Evolutionary conservation across 805 yeast genomes (phyloP).

Genomic region (Pichia exigua): DNA sequence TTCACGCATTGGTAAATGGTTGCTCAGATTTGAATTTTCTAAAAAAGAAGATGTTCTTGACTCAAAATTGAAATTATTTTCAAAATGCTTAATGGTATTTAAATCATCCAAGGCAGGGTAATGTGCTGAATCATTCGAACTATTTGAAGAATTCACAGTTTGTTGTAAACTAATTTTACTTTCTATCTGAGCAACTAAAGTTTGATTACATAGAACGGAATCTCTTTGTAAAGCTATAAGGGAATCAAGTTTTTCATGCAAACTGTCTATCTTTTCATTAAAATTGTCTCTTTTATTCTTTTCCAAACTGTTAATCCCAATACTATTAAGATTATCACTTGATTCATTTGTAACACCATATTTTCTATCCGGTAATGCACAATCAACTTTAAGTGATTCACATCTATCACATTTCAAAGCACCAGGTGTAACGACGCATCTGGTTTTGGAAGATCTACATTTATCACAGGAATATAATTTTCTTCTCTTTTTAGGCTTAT

Average conservation of each 20-base stretch:
- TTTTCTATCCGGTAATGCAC: constrained; percentile 35
- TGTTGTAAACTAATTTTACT: background rate
- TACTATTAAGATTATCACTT: background rate
- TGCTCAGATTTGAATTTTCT: background rate
- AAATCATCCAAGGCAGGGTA: background rate
- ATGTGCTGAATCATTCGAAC: background rate
- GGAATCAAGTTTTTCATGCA: background rate
- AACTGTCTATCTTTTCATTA: background rate
- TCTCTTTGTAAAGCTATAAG: background rate
- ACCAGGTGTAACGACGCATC: constrained; percentile 44
- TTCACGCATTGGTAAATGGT: constrained; percentile 7
- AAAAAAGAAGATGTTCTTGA: background rate
- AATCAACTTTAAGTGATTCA: constrained; percentile 36
- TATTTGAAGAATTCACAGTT: background rate
- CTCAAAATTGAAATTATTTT: background rate
- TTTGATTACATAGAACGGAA: background rate
- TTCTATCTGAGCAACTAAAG: background rate
- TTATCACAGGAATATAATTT: constrained; percentile 36
- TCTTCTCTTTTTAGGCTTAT: constrained; percentile 17
- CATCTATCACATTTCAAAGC: constrained; percentile 46
- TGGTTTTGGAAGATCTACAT: constrained; percentile 49
- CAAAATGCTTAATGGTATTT: background rate
- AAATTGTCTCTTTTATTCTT: background rate
- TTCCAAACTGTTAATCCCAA: background rate
- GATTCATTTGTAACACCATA: background rate